These are phyloP conservation scores for Lithocarpus polystachyus DNA, from an alignment of 306 rosid species.

Conservation along the genomic window DNA sequence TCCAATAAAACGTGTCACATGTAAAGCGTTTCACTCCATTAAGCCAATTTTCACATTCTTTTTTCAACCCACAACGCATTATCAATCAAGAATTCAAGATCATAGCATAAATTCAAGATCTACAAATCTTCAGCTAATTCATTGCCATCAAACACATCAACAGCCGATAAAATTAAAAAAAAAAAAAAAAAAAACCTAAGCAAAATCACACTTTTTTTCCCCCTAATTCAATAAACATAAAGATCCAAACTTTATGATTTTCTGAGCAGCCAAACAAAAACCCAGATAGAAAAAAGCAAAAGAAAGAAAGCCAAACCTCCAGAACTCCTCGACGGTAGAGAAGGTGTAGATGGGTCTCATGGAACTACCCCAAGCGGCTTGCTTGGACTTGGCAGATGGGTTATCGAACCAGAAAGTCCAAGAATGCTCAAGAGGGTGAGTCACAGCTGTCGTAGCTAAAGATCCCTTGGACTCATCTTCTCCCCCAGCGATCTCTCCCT, in stretches of 20 bases:
- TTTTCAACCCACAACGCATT: not conserved
- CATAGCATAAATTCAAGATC: not conserved
- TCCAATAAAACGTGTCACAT: not conserved
- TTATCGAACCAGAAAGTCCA: slow-evolving; percentile 99
- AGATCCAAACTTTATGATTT: not conserved
- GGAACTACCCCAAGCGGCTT: slow-evolving; percentile 68
- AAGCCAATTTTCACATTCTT: not conserved
- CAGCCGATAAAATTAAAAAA: not conserved
- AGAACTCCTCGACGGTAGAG: slow-evolving; percentile 77
- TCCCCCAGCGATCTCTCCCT: slow-evolving; percentile 75
- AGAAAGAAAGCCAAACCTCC: slow-evolving; percentile 53
- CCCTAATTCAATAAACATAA: not conserved
- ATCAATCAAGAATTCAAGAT: not conserved
- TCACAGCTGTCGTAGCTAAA: slow-evolving; percentile 18
- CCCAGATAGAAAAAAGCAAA: not conserved
- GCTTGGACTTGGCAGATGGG: slow-evolving; percentile 58
- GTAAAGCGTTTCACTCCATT: not conserved
- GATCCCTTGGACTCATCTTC: slow-evolving; percentile 46
- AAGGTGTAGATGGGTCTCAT: slow-evolving; percentile 75
- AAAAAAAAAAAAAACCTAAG: not conserved
- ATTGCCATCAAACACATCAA: not conserved
- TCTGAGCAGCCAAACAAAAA: slow-evolving; percentile 6
- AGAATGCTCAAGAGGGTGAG: slow-evolving; percentile 75
- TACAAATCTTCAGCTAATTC: not conserved
- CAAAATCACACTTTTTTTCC: not conserved